Evolutionary conservation across 2,329 filamentous ascomycete genomes (phyloP), one percentile per base, ranked within the genome.

Genomic region (Colletotrichum sp.): DNA sequence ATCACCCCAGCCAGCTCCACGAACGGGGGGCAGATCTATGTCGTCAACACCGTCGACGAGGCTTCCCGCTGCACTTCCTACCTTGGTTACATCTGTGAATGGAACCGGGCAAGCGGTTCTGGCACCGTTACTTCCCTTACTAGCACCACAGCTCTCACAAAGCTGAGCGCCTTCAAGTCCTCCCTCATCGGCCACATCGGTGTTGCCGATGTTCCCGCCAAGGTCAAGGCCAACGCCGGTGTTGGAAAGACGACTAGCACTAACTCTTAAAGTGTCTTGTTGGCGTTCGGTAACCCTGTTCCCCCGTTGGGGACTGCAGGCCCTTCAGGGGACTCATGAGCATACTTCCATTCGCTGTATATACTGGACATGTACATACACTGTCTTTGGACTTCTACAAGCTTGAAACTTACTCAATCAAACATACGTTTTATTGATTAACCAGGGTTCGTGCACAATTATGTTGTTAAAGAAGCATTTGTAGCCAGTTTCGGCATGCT

Each of bases 1-100:
- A 78, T 85, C 24, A 86, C 85, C 1, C 73, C 80, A 0, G 83
- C 69, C 44, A 71, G 16, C 49, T 52, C 82, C 52, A 80, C 78
- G 9, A 69, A 49, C 3, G 80, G 80, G 5, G 80, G 69, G 8
- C 75, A 80, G 69, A 71, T 81, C 13, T 82, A 81, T 70, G 74
- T 79, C 9, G 79, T 82, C 49, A 77, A 79, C 44, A 81, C 79
- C 7, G 79, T 81, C 2, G 78, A 72, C 13, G 81, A 82, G 36
- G 80, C 81, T 60, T 52, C 65, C 8, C 76, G 72, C 26, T 77
- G 77, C 71, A 60, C 70, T 4, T 64, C 74, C 6, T 44, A 70
- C 6, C 76, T 81, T 0, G 81, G 80, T 1, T 80, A 81, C 55
- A 79, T 79, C 12, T 77, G 77, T 26, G 79, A 81, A 30, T 80